These are phyloP conservation scores for Phoma herbarum DNA, from an alignment of 2,329 filamentous ascomycete genomes.

Conservation along the genomic window DNA sequence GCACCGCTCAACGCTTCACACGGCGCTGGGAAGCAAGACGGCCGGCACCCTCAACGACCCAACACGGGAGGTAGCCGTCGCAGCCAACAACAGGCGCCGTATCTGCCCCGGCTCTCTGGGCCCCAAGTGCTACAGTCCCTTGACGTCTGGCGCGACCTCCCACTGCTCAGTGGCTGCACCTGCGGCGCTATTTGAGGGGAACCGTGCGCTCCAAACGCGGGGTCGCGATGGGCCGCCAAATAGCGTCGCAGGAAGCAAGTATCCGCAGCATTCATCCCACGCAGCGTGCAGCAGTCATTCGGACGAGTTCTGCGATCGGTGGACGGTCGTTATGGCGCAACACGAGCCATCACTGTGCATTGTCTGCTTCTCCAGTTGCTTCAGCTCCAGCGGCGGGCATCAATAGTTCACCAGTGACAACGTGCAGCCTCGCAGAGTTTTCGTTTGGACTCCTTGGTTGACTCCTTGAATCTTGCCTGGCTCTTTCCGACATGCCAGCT, in stretches of 20 bases:
- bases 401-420: slow-evolving; percentile 10
- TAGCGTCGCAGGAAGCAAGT: slow-evolving; percentile 20
- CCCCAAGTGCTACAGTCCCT: slow-evolving; percentile 26
- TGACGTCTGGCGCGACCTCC: slow-evolving; percentile 20
- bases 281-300: slow-evolving; percentile 28
- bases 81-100: slow-evolving; percentile 27
- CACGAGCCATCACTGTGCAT: slow-evolving; percentile 14
- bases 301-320: slow-evolving; percentile 22
- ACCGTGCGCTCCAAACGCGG: slow-evolving; percentile 14
- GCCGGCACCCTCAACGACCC: slow-evolving; percentile 24
- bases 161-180: slow-evolving; percentile 25
- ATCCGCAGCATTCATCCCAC: slow-evolving; percentile 32
- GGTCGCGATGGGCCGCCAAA: slow-evolving; percentile 14
- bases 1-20: slow-evolving; percentile 18
- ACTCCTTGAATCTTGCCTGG: slow-evolving; percentile 8
- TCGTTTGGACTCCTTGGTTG: slow-evolving; percentile 14
- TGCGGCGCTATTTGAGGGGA: background rate
- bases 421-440: slow-evolving; percentile 19
- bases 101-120: slow-evolving; percentile 28
- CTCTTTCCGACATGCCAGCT: slow-evolving; percentile 18
- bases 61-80: slow-evolving; percentile 25
- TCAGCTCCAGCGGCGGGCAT: slow-evolving; percentile 15
- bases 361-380: slow-evolving; percentile 3
- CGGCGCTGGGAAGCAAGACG: slow-evolving; percentile 25
- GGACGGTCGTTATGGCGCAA: slow-evolving; percentile 31